Evolutionary conservation across 768 basidiomycete species (phyloP).

Genomic region (Xerocomellus chrysenteron): DNA sequence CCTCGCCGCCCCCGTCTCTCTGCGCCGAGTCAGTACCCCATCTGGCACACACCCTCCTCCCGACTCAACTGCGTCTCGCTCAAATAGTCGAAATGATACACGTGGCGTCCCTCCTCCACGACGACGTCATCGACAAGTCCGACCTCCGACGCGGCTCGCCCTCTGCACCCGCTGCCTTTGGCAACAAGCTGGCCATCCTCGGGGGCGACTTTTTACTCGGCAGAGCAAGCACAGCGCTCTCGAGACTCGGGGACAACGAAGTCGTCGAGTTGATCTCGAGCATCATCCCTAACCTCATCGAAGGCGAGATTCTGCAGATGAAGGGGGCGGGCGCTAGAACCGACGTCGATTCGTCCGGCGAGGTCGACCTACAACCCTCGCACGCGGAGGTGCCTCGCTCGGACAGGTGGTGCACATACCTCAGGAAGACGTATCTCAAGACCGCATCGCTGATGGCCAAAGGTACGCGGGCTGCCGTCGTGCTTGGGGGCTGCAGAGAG

Average conservation of each 20-base stretch:
- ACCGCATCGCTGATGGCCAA: conserved; percentile 92
- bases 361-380: conserved; percentile 32
- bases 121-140: conserved; percentile 80
- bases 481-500: conserved; percentile 78
- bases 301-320: conserved; percentile 91
- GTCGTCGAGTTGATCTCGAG: conserved; percentile 92
- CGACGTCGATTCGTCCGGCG: neutral
- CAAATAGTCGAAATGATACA: conserved; percentile 99
- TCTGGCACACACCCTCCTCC: conserved; percentile 47
- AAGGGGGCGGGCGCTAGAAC: conserved; percentile 11
- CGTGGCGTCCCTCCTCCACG: conserved; percentile 90
- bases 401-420: conserved; percentile 72
- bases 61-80: conserved; percentile 88
- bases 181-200: conserved; percentile 91
- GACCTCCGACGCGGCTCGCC: conserved; percentile 68
- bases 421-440: conserved; percentile 92
- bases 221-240: conserved; percentile 82
- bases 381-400: conserved; percentile 26
- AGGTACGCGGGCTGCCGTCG: conserved; percentile 76
- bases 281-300: conserved; percentile 94
- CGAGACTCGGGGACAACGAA: conserved; percentile 81
- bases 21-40: conserved; percentile 29
- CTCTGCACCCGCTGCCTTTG: conserved; percentile 73
- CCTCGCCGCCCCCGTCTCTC: conserved; percentile 27
- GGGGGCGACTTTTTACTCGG: conserved; percentile 96